Evolutionary conservation across 345 rosid genomes (phyloP).

Genomic region (Populus alba): DNA sequence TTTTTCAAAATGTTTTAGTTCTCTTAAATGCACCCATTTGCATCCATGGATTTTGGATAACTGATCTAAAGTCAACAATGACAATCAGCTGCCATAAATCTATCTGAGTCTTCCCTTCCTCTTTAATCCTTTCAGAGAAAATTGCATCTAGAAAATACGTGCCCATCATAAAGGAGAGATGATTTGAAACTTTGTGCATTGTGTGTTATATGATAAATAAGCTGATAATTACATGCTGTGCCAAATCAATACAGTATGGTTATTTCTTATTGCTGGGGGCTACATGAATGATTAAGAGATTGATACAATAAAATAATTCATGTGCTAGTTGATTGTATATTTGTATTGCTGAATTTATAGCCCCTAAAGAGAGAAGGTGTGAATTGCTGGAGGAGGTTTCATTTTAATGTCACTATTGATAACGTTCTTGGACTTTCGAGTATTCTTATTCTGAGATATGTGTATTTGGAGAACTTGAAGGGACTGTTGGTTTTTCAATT

Average conservation of each 20-base stretch:
- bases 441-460: background rate
- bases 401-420: background rate
- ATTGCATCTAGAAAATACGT: background rate
- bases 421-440: background rate
- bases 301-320: background rate
- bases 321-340: background rate
- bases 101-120: background rate
- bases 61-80: background rate
- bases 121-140: background rate
- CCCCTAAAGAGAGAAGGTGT: background rate
- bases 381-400: background rate
- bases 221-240: background rate
- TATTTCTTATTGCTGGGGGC: background rate
- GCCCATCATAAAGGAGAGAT: background rate
- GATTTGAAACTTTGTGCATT: background rate
- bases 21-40: background rate
- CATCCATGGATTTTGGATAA: background rate
- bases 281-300: background rate
- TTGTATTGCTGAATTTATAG: background rate
- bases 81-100: background rate
- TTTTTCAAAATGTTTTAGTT: background rate
- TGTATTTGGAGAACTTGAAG: constrained; percentile 1
- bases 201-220: background rate
- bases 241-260: background rate
- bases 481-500: constrained; percentile 4